These are phyloP conservation scores for Barnettozyma sucrosica DNA, from an alignment of 805 yeast genomes.

Conservation along the genomic window DNA sequence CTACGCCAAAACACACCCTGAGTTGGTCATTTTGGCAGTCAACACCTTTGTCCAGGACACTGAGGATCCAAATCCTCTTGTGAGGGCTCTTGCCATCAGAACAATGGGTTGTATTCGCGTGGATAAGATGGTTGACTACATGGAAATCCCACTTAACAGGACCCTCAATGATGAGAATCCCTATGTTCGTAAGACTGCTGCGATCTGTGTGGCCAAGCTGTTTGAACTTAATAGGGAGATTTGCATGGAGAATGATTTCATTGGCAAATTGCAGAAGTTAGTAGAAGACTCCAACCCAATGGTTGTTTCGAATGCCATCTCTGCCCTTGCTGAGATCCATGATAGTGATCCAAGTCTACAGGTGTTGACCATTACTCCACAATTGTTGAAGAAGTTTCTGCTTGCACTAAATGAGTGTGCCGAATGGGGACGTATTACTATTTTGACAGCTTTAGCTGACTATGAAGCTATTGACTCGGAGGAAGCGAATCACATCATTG, in stretches of 20 bases:
- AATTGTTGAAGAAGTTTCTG: conserved; percentile 55
- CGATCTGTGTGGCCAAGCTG: conserved; percentile 92
- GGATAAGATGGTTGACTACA: conserved; percentile 89
- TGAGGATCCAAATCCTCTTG: conserved; percentile 94
- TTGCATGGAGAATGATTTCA: conserved; percentile 83
- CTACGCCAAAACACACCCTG: conserved; percentile 95
- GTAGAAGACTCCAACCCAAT: conserved; percentile 88
- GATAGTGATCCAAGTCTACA: conserved; percentile 53
- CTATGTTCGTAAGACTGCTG: conserved; percentile 96
- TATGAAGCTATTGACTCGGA: conserved; percentile 48
- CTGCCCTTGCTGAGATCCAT: conserved; percentile 78
- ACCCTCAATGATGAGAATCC: conserved; percentile 92
- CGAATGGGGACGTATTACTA: conserved; percentile 97
- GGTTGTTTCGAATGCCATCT: conserved; percentile 94
- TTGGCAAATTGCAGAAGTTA: conserved; percentile 58
- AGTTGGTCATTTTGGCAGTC: conserved; percentile 90
- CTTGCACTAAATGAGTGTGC: conserved; percentile 93
- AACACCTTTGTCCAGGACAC: conserved; percentile 94
- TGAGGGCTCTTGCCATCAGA: conserved; percentile 91
- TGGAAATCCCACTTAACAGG: conserved; percentile 81
- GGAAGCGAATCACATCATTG: conserved; percentile 82
- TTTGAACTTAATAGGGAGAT: conserved; percentile 77
- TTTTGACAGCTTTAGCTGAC: conserved; percentile 73
- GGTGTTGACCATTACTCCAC: conserved; percentile 36
- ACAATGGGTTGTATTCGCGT: conserved; percentile 99